A percentile compares a stretch with the other conserved stretches of the same genome.
Evolutionary conservation across 139 green algal species (phyloP).

Genomic region (Chlorella sp.): DNA sequence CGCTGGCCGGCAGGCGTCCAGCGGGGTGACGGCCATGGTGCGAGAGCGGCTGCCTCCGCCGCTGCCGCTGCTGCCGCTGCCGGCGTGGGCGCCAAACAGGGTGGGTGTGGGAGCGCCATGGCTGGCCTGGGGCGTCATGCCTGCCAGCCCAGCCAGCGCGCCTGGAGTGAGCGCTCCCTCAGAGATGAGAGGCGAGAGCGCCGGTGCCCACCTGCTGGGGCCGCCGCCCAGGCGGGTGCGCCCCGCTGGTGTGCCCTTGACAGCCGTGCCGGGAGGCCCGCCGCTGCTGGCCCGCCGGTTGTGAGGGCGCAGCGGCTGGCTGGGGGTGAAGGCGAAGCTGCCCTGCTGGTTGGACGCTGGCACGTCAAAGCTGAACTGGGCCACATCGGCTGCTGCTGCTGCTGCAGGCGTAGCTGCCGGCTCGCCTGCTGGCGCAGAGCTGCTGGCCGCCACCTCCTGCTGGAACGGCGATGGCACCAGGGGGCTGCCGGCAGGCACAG

Average conservation of each 20-base stretch:
- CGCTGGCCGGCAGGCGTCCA: conserved; percentile 14
- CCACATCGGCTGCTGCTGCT: neutral
- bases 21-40: neutral
- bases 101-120: neutral
- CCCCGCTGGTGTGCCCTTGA: neutral
- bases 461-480: neutral
- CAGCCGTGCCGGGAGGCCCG: neutral
- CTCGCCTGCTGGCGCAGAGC: neutral
- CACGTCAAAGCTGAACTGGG: conserved; percentile 32
- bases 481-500: too few species aligned
- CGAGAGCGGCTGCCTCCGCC: neutral
- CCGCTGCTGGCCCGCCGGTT: conserved; percentile 4
- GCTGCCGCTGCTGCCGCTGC: neutral
- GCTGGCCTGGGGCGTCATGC: conserved; percentile 11
- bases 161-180: conserved; percentile 44
- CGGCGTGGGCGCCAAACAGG: neutral
- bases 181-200: conserved; percentile 44
- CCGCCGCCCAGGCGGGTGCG: neutral
- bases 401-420: neutral
- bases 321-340: conserved; percentile 3
- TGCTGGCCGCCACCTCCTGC: neutral
- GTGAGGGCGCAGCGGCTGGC: neutral
- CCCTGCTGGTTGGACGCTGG: neutral
- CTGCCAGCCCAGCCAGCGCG: neutral
- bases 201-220: conserved; percentile 25